Conservation (phyloP, 2,329 filamentous ascomycete genomes). For the Phyllosticta citriasiana region DNA sequence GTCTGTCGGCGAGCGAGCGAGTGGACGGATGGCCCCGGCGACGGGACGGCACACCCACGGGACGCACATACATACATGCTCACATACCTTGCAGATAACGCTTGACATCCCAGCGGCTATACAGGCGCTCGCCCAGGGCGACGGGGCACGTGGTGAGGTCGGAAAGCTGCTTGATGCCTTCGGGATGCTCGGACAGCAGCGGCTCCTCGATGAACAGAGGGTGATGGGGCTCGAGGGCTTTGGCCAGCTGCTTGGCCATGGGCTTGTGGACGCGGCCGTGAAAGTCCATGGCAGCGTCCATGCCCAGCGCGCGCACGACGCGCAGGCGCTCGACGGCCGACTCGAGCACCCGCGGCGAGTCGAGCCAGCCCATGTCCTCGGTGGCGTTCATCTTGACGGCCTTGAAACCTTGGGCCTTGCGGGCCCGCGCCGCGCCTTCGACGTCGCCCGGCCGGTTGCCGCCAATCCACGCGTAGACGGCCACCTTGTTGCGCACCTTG, state of each 20-base stretch:
- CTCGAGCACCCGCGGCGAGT: slow-evolving; percentile 56
- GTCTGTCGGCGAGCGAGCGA: too few species aligned
- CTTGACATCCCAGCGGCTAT: slow-evolving; percentile 64
- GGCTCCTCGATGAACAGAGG: slow-evolving; percentile 73
- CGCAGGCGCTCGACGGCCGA: slow-evolving; percentile 57
- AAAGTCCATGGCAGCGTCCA: slow-evolving; percentile 68
- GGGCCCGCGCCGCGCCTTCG: slow-evolving; percentile 47
- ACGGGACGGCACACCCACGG: not conserved
- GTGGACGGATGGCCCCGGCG: not conserved
- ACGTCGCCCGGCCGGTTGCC: slow-evolving; percentile 62
- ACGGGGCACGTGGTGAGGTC: slow-evolving; percentile 53
- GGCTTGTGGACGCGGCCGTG: slow-evolving; percentile 68
- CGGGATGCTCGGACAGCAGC: slow-evolving; percentile 57
- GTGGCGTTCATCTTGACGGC: slow-evolving; percentile 74
- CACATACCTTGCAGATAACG: slow-evolving; percentile 50
- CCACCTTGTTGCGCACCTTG: slow-evolving; percentile 58
- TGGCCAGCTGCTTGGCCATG: slow-evolving; percentile 71
- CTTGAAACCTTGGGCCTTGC: slow-evolving; percentile 53
- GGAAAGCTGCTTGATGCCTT: slow-evolving; percentile 53
- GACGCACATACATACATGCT: not conserved
- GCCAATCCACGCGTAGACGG: slow-evolving; percentile 71
- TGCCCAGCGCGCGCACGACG: slow-evolving; percentile 56
- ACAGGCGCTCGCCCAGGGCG: slow-evolving; percentile 61
- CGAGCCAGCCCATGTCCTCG: slow-evolving; percentile 65
- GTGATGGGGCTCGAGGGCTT: slow-evolving; percentile 53